A percentile compares a stretch with the other conserved stretches of the same genome.
These are phyloP conservation scores for Rubroshorea leprosula DNA, from an alignment of 345 rosid genomes.

Conservation along the genomic window DNA sequence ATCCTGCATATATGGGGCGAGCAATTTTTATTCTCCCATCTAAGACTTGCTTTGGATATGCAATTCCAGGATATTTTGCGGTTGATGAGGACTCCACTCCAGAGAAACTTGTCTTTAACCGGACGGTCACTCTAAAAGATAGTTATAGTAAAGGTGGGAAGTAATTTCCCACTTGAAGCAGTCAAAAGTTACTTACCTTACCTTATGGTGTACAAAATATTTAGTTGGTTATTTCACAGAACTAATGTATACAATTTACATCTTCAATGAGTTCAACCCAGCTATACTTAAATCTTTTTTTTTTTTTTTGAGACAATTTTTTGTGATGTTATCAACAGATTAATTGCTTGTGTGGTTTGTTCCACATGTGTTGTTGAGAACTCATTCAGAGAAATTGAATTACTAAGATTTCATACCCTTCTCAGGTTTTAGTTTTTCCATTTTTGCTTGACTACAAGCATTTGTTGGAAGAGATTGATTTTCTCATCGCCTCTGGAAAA, in stretches of 20 bases:
- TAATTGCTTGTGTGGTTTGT: too few species aligned
- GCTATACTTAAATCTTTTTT: too few species aligned
- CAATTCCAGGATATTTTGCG: constrained; percentile 60
- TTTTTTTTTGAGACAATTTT: neutral
- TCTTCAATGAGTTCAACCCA: neutral
- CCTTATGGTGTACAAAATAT: constrained; percentile 6
- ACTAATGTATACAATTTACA: neutral
- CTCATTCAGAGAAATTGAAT: too few species aligned
- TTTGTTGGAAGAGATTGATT: too few species aligned
- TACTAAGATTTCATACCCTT: too few species aligned
- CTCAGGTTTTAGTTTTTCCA: too few species aligned
- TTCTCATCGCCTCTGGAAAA: too few species aligned
- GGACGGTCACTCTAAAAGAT: constrained; percentile 72
- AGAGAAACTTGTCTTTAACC: constrained; percentile 73
- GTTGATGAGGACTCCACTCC: constrained; percentile 74
- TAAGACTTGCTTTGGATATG: neutral
- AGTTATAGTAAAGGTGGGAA: constrained; percentile 47
- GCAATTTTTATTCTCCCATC: neutral
- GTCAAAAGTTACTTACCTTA: neutral
- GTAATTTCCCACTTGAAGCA: constrained; percentile 18
- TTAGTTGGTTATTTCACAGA: neutral
- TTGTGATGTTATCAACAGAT: too few species aligned
- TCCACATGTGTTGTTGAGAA: too few species aligned
- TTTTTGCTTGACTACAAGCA: too few species aligned
- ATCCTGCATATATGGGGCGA: neutral